phyloP scores from a whole-genome alignment of 1,139 yeast species.

The Yamadazyma spencermartinsiae region DNA sequence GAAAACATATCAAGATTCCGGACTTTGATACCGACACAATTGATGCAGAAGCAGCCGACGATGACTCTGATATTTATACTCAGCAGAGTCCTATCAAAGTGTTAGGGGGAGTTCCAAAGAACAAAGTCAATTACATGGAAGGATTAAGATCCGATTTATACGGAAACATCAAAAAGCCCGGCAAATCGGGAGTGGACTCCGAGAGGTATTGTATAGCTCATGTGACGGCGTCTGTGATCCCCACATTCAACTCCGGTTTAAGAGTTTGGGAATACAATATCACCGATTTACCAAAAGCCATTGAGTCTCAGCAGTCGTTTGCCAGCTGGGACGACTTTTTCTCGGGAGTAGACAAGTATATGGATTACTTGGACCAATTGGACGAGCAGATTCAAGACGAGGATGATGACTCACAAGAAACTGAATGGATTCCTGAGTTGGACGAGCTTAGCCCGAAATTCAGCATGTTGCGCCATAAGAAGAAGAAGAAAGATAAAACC shows the following conservation, averaged over 20 bases:
- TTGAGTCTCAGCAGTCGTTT: constrained; percentile 17
- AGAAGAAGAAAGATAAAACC: constrained; percentile 52
- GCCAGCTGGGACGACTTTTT: constrained; percentile 61
- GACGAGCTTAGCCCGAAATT: constrained; percentile 9
- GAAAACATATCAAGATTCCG: constrained; percentile 10
- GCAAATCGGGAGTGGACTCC: constrained; percentile 43
- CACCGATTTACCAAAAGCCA: constrained; percentile 40
- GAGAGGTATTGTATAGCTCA: constrained; percentile 71
- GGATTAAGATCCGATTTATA: constrained; percentile 53
- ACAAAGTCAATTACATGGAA: constrained; percentile 64
- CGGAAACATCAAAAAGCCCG: constrained; percentile 44
- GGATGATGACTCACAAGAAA: constrained; percentile 10
- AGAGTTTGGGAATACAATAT: constrained; percentile 85
- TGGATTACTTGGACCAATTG: constrained; percentile 24
- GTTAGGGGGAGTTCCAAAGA: constrained; percentile 63
- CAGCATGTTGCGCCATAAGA: not conserved
- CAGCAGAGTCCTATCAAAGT: constrained; percentile 26
- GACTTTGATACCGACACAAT: constrained; percentile 9
- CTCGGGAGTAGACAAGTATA: constrained; percentile 38
- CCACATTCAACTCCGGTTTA: constrained; percentile 81
- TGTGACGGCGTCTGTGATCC: constrained; percentile 75
- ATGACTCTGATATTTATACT: constrained; percentile 15
- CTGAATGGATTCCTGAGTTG: constrained; percentile 4
- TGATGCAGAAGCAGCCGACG: constrained; percentile 13
- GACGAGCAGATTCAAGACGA: constrained; percentile 13